These are phyloP conservation scores for Ogataea hybrid DNA, from an alignment of 1,139 yeast genomes.

Conservation along the genomic window DNA sequence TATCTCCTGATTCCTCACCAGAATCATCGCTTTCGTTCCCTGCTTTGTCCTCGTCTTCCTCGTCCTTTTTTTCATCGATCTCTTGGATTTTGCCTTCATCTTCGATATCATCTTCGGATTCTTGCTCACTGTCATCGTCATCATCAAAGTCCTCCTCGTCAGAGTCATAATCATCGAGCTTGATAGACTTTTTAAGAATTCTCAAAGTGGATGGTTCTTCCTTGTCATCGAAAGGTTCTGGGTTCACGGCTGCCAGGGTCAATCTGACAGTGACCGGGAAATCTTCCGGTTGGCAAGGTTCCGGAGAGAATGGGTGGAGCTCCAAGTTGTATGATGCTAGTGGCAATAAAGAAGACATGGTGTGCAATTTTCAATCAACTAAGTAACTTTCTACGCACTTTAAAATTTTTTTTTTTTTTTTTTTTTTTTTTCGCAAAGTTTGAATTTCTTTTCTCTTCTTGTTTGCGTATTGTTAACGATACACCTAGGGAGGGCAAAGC, in stretches of 20 bases:
- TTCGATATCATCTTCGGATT: constrained; percentile 49
- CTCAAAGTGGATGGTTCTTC: constrained; percentile 85
- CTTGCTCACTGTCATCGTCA: constrained; percentile 49
- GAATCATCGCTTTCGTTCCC: constrained; percentile 10
- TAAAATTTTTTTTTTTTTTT: constrained; percentile 4
- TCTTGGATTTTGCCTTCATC: constrained; percentile 39
- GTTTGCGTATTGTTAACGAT: not conserved
- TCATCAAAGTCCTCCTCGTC: constrained; percentile 31
- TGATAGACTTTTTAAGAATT: constrained; percentile 69
- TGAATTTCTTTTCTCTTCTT: not conserved
- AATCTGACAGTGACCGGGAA: constrained; percentile 86
- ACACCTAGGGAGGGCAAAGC: too few relatives aligned
- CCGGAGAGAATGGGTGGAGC: constrained; percentile 81
- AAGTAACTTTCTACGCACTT: too few relatives aligned
- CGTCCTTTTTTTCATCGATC: constrained; percentile 31
- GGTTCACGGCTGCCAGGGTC: constrained; percentile 95
- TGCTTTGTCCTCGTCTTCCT: constrained; percentile 31
- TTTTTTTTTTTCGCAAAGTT: constrained; percentile 1
- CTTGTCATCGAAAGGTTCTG: constrained; percentile 77
- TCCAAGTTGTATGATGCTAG: constrained; percentile 83
- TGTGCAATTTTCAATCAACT: constrained; percentile 8
- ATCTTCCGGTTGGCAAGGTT: constrained; percentile 81
- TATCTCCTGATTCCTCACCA: constrained; percentile 31
- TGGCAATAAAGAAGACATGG: constrained; percentile 72
- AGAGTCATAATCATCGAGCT: constrained; percentile 46